Percentiles rank a stretch among this genome's conserved stretches.
Conservation (phyloP, 2,329 filamentous ascomycete genomes). For the Alternaria ventricosa region DNA sequence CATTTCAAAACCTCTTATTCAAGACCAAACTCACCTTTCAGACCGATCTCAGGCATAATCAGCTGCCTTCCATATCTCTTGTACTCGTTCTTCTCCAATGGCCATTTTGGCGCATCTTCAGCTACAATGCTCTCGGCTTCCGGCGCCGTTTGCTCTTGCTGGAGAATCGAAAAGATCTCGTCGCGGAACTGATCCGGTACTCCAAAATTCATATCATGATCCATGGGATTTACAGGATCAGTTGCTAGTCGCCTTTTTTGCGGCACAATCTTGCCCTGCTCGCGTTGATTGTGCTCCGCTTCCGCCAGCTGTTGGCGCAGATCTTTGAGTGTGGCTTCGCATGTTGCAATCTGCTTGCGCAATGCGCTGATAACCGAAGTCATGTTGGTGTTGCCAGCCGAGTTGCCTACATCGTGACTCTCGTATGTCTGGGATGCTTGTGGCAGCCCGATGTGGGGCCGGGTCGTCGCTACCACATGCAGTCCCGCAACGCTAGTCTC, state of each 20-base stretch:
- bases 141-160: slow-evolving; percentile 19
- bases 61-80: slow-evolving; percentile 88
- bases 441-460: slow-evolving; percentile 11
- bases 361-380: slow-evolving; percentile 45
- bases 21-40: slow-evolving; percentile 64
- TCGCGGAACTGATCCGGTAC: slow-evolving; percentile 52
- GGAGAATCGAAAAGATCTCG: slow-evolving; percentile 50
- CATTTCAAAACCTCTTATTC: background rate
- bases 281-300: slow-evolving; percentile 47
- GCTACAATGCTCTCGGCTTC: slow-evolving; percentile 5
- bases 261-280: slow-evolving; percentile 27
- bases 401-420: slow-evolving; percentile 6
- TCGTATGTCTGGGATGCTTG: slow-evolving; percentile 1
- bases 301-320: slow-evolving; percentile 52
- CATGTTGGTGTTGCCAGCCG: slow-evolving; percentile 14
- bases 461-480: background rate
- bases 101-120: slow-evolving; percentile 60
- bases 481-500: background rate
- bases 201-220: slow-evolving; percentile 49
- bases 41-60: slow-evolving; percentile 81
- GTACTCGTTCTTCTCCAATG: slow-evolving; percentile 75
- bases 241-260: slow-evolving; percentile 22
- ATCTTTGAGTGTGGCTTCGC: slow-evolving; percentile 50
- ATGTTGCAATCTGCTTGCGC: slow-evolving; percentile 51
- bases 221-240: slow-evolving; percentile 37